Percentiles rank a stretch among this genome's conserved stretches.
Evolutionary conservation across 805 yeast genomes (phyloP).

Genomic region (Citeromyces matritensis): DNA sequence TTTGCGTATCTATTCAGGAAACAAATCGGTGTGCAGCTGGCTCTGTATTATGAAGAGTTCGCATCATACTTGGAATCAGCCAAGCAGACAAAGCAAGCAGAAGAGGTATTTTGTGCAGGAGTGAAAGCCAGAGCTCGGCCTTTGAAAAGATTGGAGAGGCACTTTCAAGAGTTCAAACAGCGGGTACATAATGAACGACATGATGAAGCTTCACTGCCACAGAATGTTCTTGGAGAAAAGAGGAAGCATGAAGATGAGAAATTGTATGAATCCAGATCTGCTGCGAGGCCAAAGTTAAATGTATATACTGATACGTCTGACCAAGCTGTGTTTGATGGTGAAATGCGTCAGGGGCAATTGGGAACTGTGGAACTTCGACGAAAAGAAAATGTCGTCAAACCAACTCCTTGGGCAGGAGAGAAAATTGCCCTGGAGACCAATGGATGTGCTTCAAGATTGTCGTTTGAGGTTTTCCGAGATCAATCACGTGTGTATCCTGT

Average conservation of each 20-base stretch:
- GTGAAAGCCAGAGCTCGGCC: conserved; percentile 56
- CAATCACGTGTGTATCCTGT: conserved; percentile 18
- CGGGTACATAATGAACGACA: conserved; percentile 14
- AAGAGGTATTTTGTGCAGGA: conserved; percentile 43
- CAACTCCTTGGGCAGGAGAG: too few relatives aligned
- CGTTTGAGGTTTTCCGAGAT: conserved; percentile 20
- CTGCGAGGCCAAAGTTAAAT: conserved; percentile 1
- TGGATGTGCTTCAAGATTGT: not conserved
- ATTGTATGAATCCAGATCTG: conserved; percentile 8
- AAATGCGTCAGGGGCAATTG: conserved; percentile 26
- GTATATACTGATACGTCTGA: not conserved
- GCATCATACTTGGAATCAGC: conserved; percentile 44
- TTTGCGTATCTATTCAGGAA: conserved; percentile 58
- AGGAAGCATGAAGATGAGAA: conserved; percentile 6
- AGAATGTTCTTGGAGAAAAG: conserved; percentile 1
- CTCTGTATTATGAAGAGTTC: conserved; percentile 69
- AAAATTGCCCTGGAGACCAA: not conserved
- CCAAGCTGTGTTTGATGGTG: conserved; percentile 5
- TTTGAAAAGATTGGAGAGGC: conserved; percentile 21
- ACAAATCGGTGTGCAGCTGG: conserved; percentile 51
- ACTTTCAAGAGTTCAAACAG: conserved; percentile 26
- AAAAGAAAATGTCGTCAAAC: conserved; percentile 15
- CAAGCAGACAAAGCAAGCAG: conserved; percentile 36
- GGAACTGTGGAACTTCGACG: conserved; percentile 32
- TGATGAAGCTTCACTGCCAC: conserved; percentile 3